Percentiles rank a stretch among this genome's conserved stretches.
These are phyloP conservation scores for Quercus ilex DNA, from an alignment of 306 rosid genomes.

Conservation along the genomic window DNA sequence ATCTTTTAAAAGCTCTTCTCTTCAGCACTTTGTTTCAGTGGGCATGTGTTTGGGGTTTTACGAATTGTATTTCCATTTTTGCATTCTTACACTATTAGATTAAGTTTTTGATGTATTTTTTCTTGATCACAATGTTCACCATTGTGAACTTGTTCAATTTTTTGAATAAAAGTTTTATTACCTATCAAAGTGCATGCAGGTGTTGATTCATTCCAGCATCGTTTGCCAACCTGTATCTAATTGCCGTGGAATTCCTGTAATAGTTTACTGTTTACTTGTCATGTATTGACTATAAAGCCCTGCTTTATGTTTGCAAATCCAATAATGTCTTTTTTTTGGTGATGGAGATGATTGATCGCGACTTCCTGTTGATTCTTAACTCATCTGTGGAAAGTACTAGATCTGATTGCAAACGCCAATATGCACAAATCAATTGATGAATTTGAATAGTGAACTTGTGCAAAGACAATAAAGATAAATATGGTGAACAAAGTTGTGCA, in stretches of 20 bases:
- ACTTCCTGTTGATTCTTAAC: background rate
- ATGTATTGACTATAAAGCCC: background rate
- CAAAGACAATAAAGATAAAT: background rate
- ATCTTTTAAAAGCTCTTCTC: no score
- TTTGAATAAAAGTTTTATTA: no score
- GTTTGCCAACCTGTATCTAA: background rate
- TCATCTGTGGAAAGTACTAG: background rate
- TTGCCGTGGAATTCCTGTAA: background rate
- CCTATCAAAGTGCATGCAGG: no score
- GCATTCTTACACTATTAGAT: no score
- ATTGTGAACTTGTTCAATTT: no score
- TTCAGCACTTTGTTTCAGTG: no score
- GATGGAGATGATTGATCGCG: background rate
- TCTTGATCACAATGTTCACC: no score
- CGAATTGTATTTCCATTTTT: no score
- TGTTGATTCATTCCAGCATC: background rate
- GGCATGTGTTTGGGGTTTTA: no score
- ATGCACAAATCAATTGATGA: background rate
- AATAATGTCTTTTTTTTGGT: background rate
- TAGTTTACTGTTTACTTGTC: background rate
- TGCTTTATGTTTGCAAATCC: background rate
- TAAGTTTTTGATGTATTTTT: no score
- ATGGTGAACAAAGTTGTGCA: background rate
- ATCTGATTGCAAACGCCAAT: background rate
- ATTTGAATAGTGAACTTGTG: background rate